Evolutionary conservation across 495 filamentous ascomycete genomes (phyloP).

Genomic region (Neurospora sp.): DNA sequence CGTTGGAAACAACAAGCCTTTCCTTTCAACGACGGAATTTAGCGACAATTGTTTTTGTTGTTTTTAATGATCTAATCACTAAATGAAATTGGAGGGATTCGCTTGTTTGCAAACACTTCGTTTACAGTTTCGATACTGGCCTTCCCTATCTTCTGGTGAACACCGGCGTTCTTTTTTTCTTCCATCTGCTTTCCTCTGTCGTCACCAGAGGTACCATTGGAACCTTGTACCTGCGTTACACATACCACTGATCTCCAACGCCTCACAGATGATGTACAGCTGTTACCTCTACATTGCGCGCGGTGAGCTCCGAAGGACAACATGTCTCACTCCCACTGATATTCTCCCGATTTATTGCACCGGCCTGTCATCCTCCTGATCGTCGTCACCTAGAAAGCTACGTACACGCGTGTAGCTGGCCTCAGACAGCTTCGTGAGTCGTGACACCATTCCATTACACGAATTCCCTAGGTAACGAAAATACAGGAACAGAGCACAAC

Average conservation of each 20-base stretch:
- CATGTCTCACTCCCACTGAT: neutral
- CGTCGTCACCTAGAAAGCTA: neutral
- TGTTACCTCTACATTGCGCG: neutral
- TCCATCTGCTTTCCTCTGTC: neutral
- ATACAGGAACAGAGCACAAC: neutral
- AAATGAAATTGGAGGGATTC: neutral
- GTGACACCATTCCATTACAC: neutral
- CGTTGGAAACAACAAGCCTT: neutral
- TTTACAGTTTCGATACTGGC: neutral
- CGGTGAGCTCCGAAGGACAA: neutral
- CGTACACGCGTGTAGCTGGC: neutral
- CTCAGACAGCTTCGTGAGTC: neutral
- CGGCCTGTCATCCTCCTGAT: neutral
- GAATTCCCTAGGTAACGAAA: neutral
- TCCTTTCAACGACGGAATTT: neutral
- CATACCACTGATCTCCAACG: neutral
- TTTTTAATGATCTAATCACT: neutral
- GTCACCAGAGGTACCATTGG: neutral
- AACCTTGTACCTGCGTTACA: neutral
- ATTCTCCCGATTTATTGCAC: neutral
- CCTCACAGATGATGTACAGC: neutral
- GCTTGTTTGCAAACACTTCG: neutral
- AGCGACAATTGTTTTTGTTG: neutral
- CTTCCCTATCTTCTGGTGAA: neutral
- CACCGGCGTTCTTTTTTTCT: neutral